phyloP scores from a whole-genome alignment of 2,329 filamentous ascomycete genomes.

The Dichotomopilus funicola region DNA sequence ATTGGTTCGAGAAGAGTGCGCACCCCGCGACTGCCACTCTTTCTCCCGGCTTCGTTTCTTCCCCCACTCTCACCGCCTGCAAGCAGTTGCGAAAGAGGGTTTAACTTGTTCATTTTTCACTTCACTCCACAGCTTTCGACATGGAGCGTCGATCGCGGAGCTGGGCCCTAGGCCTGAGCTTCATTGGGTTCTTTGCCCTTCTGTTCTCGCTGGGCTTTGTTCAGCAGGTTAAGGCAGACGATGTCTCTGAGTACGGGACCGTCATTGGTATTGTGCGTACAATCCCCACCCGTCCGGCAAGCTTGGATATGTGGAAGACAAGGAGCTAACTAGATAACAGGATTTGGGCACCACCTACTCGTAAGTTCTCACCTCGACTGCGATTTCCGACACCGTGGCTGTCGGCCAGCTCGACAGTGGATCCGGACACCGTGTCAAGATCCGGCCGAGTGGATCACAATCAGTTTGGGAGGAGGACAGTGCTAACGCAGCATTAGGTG shows the following conservation, averaged over 20 bases:
- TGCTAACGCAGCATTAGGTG: slow-evolving; percentile 42
- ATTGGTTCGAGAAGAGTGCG: slow-evolving; percentile 16
- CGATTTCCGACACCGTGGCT: not conserved
- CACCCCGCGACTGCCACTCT: slow-evolving; percentile 10
- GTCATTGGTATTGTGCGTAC: slow-evolving; percentile 80
- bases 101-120: slow-evolving; percentile 9
- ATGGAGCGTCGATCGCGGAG: slow-evolving; percentile 27
- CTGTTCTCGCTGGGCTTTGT: slow-evolving; percentile 85
- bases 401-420: not conserved
- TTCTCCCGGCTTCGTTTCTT: slow-evolving; percentile 8
- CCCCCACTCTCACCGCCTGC: slow-evolving; percentile 13
- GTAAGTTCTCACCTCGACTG: slow-evolving; percentile 18
- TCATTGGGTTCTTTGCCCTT: slow-evolving; percentile 85
- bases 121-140: slow-evolving; percentile 18
- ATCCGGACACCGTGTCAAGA: slow-evolving; percentile 15
- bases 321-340: slow-evolving; percentile 31
- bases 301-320: not conserved
- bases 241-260: slow-evolving; percentile 73
- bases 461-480: not conserved
- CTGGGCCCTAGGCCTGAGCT: slow-evolving; percentile 65
- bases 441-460: not conserved
- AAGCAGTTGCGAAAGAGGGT: slow-evolving; percentile 14
- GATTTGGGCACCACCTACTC: slow-evolving; percentile 79
- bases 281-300: not conserved
- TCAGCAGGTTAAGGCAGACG: slow-evolving; percentile 65